A percentile compares a stretch with the other conserved stretches of the same genome.
Evolutionary conservation across 1,284 basidiomycete species (phyloP).

Genomic region (Naganishia albida): DNA sequence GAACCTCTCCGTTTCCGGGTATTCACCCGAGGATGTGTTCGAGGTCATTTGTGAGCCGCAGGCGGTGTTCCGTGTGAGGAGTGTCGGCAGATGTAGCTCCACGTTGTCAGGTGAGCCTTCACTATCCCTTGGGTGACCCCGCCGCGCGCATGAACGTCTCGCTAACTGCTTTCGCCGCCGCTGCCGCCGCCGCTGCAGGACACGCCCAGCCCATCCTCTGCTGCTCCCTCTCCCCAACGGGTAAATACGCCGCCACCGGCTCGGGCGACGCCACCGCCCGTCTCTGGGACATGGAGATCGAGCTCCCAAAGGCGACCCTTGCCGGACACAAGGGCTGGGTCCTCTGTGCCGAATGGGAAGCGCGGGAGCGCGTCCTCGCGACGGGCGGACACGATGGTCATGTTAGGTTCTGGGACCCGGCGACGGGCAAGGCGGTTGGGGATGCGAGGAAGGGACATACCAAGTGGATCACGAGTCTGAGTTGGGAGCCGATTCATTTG

Average conservation of each 20-base stretch:
- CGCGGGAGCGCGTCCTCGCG: conserved; percentile 82
- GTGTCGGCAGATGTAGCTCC: conserved; percentile 88
- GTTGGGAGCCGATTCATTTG: conserved; percentile 95
- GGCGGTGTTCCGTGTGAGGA: conserved; percentile 91
- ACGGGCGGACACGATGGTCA: conserved; percentile 90
- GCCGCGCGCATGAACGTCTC: too few relatives aligned
- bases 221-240: conserved; percentile 92
- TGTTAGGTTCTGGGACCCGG: conserved; percentile 86
- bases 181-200: too few relatives aligned
- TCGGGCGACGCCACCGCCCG: conserved; percentile 92
- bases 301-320: conserved; percentile 85
- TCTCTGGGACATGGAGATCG: conserved; percentile 91
- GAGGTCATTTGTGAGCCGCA: conserved; percentile 88
- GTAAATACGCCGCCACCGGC: conserved; percentile 85
- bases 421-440: conserved; percentile 78
- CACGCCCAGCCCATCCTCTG: conserved; percentile 93
- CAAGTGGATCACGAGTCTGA: conserved; percentile 95
- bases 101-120: conserved; percentile 73
- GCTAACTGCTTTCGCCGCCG: too few relatives aligned
- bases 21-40: conserved; percentile 83
- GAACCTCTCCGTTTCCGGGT: conserved; percentile 44
- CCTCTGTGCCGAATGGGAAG: conserved; percentile 95
- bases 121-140: too few relatives aligned
- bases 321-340: conserved; percentile 94
- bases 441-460: conserved; percentile 86